Conservation (phyloP, 2,329 filamentous ascomycete genomes). For the Xylariaceae sp. region DNA sequence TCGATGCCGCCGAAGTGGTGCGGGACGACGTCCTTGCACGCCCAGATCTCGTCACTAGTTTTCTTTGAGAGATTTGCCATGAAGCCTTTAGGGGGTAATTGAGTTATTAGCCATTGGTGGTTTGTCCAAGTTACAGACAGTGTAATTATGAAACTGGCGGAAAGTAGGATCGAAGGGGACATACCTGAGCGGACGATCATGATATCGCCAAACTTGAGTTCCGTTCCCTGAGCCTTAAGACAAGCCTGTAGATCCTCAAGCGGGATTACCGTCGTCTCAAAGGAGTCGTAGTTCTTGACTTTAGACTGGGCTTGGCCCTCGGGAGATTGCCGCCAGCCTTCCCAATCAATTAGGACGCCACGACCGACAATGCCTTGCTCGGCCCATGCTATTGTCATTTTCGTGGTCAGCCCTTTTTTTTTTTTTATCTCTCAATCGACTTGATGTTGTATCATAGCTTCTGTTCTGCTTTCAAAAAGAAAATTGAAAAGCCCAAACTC, state of each 20-base stretch:
- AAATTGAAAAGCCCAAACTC: neutral
- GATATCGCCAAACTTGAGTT: slow-evolving; percentile 50
- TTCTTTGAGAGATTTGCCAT: slow-evolving; percentile 38
- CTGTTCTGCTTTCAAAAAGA: too few relatives aligned
- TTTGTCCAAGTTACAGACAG: neutral
- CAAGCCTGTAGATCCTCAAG: slow-evolving; percentile 40
- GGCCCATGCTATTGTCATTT: slow-evolving; percentile 46
- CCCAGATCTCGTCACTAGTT: slow-evolving; percentile 33
- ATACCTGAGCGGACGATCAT: slow-evolving; percentile 43
- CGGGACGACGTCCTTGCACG: slow-evolving; percentile 34
- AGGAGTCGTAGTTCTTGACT: slow-evolving; percentile 31
- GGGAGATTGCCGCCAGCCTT: slow-evolving; percentile 37
- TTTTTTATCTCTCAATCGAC: too few relatives aligned
- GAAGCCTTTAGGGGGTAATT: slow-evolving; percentile 34
- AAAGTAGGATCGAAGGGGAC: neutral
- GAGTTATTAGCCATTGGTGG: neutral
- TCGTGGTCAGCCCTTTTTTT: neutral
- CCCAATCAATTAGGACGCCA: slow-evolving; percentile 51
- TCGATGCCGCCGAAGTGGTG: slow-evolving; percentile 46
- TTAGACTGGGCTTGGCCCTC: slow-evolving; percentile 31
- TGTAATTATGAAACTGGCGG: neutral
- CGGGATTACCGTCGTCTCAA: slow-evolving; percentile 33
- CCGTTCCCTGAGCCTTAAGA: slow-evolving; percentile 42
- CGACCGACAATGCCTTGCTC: slow-evolving; percentile 53
- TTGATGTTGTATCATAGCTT: too few relatives aligned